phyloP scores from a whole-genome alignment of 163 green algal genomes.

The Trebouxia gelatinosa region DNA sequence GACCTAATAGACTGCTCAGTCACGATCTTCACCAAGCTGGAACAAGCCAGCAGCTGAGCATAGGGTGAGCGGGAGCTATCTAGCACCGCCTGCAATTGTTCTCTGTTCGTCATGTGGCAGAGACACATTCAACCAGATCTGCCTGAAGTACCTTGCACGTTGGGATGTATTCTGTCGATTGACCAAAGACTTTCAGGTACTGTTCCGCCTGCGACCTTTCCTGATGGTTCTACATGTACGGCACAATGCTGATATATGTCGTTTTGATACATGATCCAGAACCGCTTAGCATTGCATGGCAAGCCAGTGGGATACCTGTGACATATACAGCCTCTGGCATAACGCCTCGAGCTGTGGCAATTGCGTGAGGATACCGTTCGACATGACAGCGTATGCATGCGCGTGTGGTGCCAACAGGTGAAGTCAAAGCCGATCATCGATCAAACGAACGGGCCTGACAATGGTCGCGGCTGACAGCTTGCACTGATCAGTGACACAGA shows the following conservation, averaged over 20 bases:
- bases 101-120: too few species aligned
- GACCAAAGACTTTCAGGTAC: conserved; percentile 79
- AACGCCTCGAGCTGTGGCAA: conserved; percentile 87
- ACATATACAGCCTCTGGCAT: conserved; percentile 88
- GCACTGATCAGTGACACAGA: too few species aligned
- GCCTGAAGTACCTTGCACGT: conserved; percentile 78
- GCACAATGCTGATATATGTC: background rate
- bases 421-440: too few species aligned
- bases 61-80: conserved; percentile 89
- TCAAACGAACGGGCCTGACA: too few species aligned
- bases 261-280: background rate
- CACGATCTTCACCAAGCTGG: conserved; percentile 89
- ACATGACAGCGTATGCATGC: conserved; percentile 12
- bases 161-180: conserved; percentile 86
- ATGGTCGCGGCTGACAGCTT: too few species aligned
- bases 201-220: conserved; percentile 88
- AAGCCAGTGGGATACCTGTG: conserved; percentile 56
- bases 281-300: too few species aligned
- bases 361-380: conserved; percentile 39
- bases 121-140: background rate
- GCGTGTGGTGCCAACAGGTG: too few species aligned
- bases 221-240: conserved; percentile 58
- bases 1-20: conserved; percentile 86
- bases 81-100: conserved; percentile 86
- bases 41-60: conserved; percentile 88